Evolutionary conservation across 768 basidiomycete genomes (phyloP).

Genomic region (Baorangia bicolor): DNA sequence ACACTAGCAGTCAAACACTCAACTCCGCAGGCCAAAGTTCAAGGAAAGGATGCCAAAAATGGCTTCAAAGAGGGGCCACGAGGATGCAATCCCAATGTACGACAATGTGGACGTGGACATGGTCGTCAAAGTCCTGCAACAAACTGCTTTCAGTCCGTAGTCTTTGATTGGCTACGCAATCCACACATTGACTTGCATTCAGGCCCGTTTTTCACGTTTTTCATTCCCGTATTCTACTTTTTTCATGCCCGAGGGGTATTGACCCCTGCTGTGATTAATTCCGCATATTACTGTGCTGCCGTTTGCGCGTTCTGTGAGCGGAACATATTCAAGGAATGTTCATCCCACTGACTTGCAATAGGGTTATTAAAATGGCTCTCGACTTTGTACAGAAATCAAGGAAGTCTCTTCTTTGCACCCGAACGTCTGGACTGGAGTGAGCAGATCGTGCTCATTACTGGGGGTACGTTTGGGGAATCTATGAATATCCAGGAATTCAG

Average conservation of each 20-base stretch:
- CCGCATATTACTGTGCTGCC: slow-evolving; percentile 54
- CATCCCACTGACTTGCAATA: slow-evolving; percentile 28
- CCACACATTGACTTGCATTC: slow-evolving; percentile 5
- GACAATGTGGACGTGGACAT: slow-evolving; percentile 77
- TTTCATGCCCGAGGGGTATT: slow-evolving; percentile 62
- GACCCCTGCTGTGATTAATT: slow-evolving; percentile 50
- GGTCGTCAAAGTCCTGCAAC: slow-evolving; percentile 71
- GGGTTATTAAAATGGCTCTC: slow-evolving; percentile 74
- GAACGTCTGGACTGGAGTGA: slow-evolving; percentile 77
- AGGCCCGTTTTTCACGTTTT: slow-evolving; percentile 85
- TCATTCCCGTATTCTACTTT: slow-evolving; percentile 75
- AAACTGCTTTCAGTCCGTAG: slow-evolving; percentile 78
- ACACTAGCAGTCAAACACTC: not conserved
- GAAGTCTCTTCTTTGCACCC: slow-evolving; percentile 59
- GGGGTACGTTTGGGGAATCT: slow-evolving; percentile 52
- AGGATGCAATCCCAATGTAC: slow-evolving; percentile 52
- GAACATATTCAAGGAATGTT: not conserved
- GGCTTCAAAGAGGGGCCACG: slow-evolving; percentile 9
- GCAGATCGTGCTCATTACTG: slow-evolving; percentile 89
- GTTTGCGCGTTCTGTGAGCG: slow-evolving; percentile 70
- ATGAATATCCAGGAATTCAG: not conserved
- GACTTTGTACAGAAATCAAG: slow-evolving; percentile 72
- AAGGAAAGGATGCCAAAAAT: slow-evolving; percentile 13
- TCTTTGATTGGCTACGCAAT: not conserved
- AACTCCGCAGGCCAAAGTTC: not conserved